These are phyloP conservation scores for Trifolium subterraneum DNA, from an alignment of 306 rosid genomes.

Conservation along the genomic window DNA sequence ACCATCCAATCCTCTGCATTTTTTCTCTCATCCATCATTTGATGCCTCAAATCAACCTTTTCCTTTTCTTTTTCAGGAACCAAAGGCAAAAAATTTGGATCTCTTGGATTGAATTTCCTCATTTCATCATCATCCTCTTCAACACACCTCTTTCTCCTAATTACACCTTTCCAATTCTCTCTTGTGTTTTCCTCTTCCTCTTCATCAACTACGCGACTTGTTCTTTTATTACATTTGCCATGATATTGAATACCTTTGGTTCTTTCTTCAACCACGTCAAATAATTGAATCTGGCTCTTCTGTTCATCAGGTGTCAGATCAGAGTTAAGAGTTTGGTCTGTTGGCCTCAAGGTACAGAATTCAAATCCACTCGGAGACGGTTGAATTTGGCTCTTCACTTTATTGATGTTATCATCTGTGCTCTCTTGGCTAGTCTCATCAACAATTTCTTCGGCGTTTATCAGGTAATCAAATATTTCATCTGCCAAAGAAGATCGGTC, in stretches of 20 bases:
- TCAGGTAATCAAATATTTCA: constrained; percentile 43
- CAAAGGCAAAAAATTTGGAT: constrained; percentile 78
- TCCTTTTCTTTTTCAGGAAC: constrained; percentile 68
- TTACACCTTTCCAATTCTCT: constrained; percentile 46
- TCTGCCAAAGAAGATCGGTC: constrained; percentile 48
- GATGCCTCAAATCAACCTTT: constrained; percentile 85
- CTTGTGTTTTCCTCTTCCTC: constrained; percentile 41
- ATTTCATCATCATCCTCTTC: constrained; percentile 58
- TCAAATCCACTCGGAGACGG: not conserved
- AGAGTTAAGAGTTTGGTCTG: not conserved
- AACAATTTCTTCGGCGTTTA: constrained; percentile 30
- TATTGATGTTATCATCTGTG: constrained; percentile 10
- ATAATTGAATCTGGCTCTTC: not conserved
- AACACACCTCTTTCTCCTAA: constrained; percentile 43
- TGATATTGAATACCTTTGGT: constrained; percentile 24
- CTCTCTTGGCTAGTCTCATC: constrained; percentile 39
- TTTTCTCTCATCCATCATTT: constrained; percentile 76
- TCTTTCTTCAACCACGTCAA: constrained; percentile 24
- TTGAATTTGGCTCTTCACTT: not conserved
- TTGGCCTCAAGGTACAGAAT: not conserved
- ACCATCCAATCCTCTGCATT: constrained; percentile 95
- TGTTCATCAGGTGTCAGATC: not conserved
- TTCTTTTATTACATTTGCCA: constrained; percentile 5
- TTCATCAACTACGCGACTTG: constrained; percentile 17
- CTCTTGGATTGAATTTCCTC: constrained; percentile 68